Percentiles rank a stretch among this genome's conserved stretches.
These are phyloP conservation scores for Cocos nucifera DNA, from an alignment of 176 grass and related monocot genomes.

Conservation along the genomic window DNA sequence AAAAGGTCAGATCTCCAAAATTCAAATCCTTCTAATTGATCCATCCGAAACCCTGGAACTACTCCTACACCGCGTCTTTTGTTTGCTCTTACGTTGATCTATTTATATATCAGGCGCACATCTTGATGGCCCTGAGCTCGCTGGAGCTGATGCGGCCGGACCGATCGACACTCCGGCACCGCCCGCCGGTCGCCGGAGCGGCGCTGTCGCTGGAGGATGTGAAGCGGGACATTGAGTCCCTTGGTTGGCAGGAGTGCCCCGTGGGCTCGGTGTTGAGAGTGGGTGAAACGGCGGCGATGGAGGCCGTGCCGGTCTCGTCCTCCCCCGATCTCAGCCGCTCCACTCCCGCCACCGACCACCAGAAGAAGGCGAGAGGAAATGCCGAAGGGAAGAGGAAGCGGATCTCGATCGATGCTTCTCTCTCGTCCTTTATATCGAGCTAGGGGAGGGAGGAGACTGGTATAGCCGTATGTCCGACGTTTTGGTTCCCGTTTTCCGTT, in stretches of 20 bases:
- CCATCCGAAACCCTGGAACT: too few relatives aligned
- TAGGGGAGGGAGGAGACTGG: slow-evolving; percentile 6
- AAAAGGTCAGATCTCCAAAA: slow-evolving; percentile 22
- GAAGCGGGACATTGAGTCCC: slow-evolving; percentile 34
- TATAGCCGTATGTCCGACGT: background rate
- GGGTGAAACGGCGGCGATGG: slow-evolving; percentile 17
- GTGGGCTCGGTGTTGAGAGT: slow-evolving; percentile 42
- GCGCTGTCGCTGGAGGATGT: slow-evolving; percentile 30
- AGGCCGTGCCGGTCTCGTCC: slow-evolving; percentile 13
- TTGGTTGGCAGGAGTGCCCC: slow-evolving; percentile 66
- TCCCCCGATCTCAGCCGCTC: background rate
- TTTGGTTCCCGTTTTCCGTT: too few relatives aligned
- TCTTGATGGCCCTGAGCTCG: slow-evolving; percentile 35
- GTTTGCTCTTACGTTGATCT: background rate
- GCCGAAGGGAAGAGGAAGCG: slow-evolving; percentile 19
- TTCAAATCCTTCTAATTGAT: too few relatives aligned
- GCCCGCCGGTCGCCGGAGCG: background rate
- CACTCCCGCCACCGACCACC: too few relatives aligned
- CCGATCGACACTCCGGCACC: slow-evolving; percentile 29
- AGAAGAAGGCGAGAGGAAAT: too few relatives aligned
- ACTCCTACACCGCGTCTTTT: too few relatives aligned
- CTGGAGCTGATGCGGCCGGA: slow-evolving; percentile 44
- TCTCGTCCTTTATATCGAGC: too few relatives aligned
- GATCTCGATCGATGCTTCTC: background rate
- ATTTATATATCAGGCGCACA: slow-evolving; percentile 18